phyloP scores from a whole-genome alignment of 2,329 filamentous ascomycete genomes.

The Stagonosporopsis rhizophila region DNA sequence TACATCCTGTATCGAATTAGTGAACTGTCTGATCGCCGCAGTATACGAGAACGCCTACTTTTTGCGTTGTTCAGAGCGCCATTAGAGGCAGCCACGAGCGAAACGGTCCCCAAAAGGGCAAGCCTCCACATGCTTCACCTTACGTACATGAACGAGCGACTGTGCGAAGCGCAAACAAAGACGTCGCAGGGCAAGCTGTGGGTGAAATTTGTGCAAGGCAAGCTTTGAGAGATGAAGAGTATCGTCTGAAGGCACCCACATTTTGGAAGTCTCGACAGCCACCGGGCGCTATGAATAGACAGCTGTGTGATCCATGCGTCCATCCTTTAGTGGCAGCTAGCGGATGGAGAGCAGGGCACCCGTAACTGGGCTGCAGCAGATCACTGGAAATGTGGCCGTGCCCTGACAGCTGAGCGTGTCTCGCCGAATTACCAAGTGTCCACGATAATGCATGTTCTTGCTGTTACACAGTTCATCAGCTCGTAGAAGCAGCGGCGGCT shows the following conservation, averaged over 20 bases:
- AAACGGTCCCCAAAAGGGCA: constrained; percentile 24
- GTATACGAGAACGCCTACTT: constrained; percentile 25
- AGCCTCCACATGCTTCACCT: constrained; percentile 33
- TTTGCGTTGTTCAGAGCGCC: constrained; percentile 18
- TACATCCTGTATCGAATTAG: constrained; percentile 27
- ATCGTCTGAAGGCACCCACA: constrained; percentile 9
- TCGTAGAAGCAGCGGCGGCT: neutral
- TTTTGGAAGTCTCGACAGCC: constrained; percentile 9
- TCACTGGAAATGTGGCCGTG: constrained; percentile 30
- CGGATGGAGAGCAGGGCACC: constrained; percentile 22
- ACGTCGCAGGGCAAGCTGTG: constrained; percentile 13
- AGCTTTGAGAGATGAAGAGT: constrained; percentile 9
- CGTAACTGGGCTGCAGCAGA: constrained; percentile 28
- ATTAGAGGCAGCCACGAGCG: constrained; percentile 24
- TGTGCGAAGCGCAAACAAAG: constrained; percentile 23
- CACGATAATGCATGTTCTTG: constrained; percentile 2
- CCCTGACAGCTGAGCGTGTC: constrained; percentile 25
- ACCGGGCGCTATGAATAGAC: constrained; percentile 34
- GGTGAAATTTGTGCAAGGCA: constrained; percentile 9
- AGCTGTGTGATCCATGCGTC: constrained; percentile 33
- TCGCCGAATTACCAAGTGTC: constrained; percentile 1
- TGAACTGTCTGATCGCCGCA: neutral
- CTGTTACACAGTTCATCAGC: constrained; percentile 13
- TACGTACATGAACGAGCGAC: constrained; percentile 20
- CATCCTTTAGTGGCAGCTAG: constrained; percentile 26